These are phyloP conservation scores for Trypanosoma scelopori DNA, from an alignment of 208 protist species.

Conservation along the genomic window DNA sequence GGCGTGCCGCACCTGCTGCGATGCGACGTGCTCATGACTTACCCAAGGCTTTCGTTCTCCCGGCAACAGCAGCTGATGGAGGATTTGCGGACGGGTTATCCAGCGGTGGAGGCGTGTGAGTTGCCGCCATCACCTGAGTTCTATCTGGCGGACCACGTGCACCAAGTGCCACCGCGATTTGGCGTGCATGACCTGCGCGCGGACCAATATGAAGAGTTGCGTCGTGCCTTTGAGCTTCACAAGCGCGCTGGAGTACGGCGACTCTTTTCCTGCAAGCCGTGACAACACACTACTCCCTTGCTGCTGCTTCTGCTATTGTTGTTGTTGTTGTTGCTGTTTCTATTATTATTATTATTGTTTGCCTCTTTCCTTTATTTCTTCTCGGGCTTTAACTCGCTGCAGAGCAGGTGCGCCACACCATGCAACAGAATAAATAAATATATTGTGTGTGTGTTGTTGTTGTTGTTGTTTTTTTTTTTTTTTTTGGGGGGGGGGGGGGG, in stretches of 20 bases:
- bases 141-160: slow-evolving; percentile 16
- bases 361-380: too few species aligned
- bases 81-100: slow-evolving; percentile 15
- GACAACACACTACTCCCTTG: slow-evolving; percentile 7
- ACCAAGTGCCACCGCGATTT: slow-evolving; percentile 22
- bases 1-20: slow-evolving; percentile 48
- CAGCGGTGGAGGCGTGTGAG: slow-evolving; percentile 4
- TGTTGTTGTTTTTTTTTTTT: too few species aligned
- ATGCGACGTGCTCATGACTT: slow-evolving; percentile 78
- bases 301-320: too few species aligned
- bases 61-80: slow-evolving; percentile 54
- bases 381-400: too few species aligned
- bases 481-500: too few species aligned
- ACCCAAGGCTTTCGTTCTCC: slow-evolving; percentile 32
- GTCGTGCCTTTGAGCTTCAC: slow-evolving; percentile 62
- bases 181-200: slow-evolving; percentile 6
- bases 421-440: too few species aligned
- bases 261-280: slow-evolving; percentile 18
- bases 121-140: slow-evolving; percentile 17
- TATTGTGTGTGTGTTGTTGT: too few species aligned
- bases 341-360: too few species aligned
- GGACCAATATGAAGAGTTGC: slow-evolving; percentile 41
- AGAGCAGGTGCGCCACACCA: too few species aligned
- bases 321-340: slow-evolving; percentile 18
- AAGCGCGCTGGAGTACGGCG: slow-evolving; percentile 58